phyloP scores from a whole-genome alignment of 352 stramenopile genomes.

The Phytophthora citrophthora region DNA sequence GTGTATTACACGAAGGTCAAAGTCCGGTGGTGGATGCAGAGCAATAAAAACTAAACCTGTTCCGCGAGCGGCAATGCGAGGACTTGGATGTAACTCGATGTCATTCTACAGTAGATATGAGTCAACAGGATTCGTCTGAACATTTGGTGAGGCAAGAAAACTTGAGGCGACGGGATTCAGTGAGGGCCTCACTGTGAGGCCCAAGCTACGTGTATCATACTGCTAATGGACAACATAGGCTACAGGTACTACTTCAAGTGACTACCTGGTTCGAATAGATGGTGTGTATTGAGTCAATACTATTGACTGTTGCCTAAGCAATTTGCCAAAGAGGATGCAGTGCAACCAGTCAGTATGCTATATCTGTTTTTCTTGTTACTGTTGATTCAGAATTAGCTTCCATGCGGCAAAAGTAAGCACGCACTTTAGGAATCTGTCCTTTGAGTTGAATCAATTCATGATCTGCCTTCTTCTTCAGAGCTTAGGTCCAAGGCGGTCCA shows the following conservation, averaged over 20 bases:
- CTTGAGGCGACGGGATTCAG: no score
- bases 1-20: no score
- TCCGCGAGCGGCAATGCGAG: slow-evolving; percentile 2
- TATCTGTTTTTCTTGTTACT: no score
- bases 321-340: background rate
- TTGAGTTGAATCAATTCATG: slow-evolving; percentile 2
- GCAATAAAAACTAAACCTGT: slow-evolving; percentile 10
- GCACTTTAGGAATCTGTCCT: background rate
- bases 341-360: background rate
- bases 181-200: no score
- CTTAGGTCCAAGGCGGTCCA: slow-evolving; percentile 82
- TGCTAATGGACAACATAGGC: no score
- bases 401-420: background rate
- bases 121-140: no score
- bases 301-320: background rate
- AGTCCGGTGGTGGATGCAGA: slow-evolving; percentile 11
- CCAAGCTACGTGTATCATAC: no score
- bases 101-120: no score
- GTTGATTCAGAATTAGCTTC: background rate
- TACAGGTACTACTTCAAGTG: background rate
- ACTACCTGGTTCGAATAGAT: background rate
- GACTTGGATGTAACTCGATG: no score
- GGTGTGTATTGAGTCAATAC: no score
- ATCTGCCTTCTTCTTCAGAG: slow-evolving; percentile 33
- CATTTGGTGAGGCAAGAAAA: no score